Conservation (phyloP, 1,139 yeast genomes). For the Yamadazyma jaroonii region DNA sequence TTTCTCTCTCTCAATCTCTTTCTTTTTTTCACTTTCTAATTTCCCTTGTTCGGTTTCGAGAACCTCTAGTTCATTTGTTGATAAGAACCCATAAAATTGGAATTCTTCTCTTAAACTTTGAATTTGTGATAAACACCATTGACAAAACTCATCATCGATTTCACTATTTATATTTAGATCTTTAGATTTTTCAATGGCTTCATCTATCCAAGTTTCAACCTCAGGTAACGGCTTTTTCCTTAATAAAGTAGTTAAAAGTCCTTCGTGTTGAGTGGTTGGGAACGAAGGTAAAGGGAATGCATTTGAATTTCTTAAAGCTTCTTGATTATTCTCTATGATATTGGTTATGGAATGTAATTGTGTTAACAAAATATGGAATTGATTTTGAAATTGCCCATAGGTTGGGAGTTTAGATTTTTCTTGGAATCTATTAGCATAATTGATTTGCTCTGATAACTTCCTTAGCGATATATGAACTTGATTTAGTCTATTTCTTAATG, state of each 20-base stretch:
- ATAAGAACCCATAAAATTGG: conserved; percentile 60
- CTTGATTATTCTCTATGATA: conserved; percentile 61
- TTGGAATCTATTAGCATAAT: conserved; percentile 39
- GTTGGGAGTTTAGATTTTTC: conserved; percentile 38
- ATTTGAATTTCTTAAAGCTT: conserved; percentile 60
- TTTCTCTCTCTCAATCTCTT: conserved; percentile 24
- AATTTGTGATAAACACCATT: conserved; percentile 59
- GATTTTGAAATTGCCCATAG: conserved; percentile 60
- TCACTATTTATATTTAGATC: conserved; percentile 25
- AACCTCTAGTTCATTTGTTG: conserved; percentile 45
- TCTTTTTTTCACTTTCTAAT: conserved; percentile 26
- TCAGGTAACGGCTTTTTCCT: conserved; percentile 89
- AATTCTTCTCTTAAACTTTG: conserved; percentile 54
- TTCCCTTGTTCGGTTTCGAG: conserved; percentile 42
- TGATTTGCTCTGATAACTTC: conserved; percentile 42
- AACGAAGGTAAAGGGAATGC: conserved; percentile 81
- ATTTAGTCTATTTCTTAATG: conserved; percentile 41
- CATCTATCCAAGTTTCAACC: conserved; percentile 79
- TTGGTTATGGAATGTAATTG: conserved; percentile 74
- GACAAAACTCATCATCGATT: conserved; percentile 54
- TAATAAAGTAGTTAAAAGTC: conserved; percentile 74
- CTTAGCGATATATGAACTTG: conserved; percentile 45
- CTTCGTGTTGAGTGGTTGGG: conserved; percentile 82
- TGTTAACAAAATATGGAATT: conserved; percentile 76
- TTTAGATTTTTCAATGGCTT: conserved; percentile 42